Evolutionary conservation across 2,329 filamentous ascomycete species (phyloP), one percentile per base, ranked within the genome.

Genomic region (Ustulina deusta): DNA sequence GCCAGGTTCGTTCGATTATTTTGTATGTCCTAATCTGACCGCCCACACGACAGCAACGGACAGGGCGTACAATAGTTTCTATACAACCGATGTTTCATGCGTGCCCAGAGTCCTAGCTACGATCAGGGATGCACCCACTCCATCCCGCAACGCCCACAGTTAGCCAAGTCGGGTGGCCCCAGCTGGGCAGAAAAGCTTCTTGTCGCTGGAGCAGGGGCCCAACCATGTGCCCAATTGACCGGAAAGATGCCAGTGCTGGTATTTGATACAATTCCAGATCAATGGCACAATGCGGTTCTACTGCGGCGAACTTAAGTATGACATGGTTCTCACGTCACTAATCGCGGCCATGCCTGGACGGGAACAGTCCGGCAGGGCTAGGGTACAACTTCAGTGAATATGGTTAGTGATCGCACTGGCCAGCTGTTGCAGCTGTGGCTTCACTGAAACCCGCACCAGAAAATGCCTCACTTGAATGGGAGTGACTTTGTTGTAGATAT

Each of bases 381-480:
- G 57, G 34, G 57, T 59, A 54, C 55, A 40, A 22, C 63, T 27
- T 52, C 57, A 32, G 40, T 32, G 29, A 29, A 49, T 58, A 46
- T 68, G 32, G 52, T 25, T 57, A 58, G 54, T 36, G 57, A 56
- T 60, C 32, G 48, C 51, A 46, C 65, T 61, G 59, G 54, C 46
- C 49, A 55, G 48, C 40, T 52, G 17, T 36, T 69, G 59, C 66
- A 61, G 54, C 34, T 66, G 66, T 69, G 66, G 66, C 66, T 69
- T 66, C 51, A 27, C 40, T 57, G 42, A 54, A n/a, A 40, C 15
- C 63, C 62, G 42, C 27, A 52, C 25, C 32, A 32, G 44, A 66
- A 69, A 69, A 69, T 69, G 36, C 66, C 66, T 63, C 66, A 69
- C 7, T 48, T 48, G n/a, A 61, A 63, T 32, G 17, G 15, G 42